A percentile compares a stretch with the other conserved stretches of the same genome.
Conservation (phyloP, 1,284 basidiomycete species). For the Laetiporus sulphureus region DNA sequence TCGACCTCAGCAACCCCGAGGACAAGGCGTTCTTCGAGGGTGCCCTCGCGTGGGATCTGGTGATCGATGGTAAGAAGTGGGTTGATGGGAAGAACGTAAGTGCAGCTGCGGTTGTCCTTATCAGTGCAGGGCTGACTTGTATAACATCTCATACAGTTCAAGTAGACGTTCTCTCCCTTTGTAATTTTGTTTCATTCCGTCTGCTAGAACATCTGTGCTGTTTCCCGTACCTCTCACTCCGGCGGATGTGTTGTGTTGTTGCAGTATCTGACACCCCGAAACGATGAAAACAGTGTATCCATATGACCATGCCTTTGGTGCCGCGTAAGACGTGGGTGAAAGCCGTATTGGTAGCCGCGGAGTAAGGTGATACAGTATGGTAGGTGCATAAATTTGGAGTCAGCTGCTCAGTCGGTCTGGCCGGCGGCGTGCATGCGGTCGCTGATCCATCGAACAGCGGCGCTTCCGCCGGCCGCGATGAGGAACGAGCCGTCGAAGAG, state of each 20-base stretch:
- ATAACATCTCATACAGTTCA: slow-evolving; percentile 22
- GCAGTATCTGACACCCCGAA: slow-evolving; percentile 19
- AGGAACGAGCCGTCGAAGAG: slow-evolving; percentile 71
- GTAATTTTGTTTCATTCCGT: slow-evolving; percentile 5
- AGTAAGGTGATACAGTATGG: no score
- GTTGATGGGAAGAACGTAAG: slow-evolving; percentile 79
- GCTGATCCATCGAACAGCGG: slow-evolving; percentile 42
- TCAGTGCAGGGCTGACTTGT: not conserved
- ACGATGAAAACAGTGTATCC: slow-evolving; percentile 4
- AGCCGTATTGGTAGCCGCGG: no score
- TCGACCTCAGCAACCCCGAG: slow-evolving; percentile 59
- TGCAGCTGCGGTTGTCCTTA: slow-evolving; percentile 7
- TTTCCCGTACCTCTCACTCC: slow-evolving; percentile 16
- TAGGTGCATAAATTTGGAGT: no score
- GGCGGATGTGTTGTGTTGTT: slow-evolving; percentile 22
- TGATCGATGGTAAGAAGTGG: slow-evolving; percentile 81
- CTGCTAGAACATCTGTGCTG: slow-evolving; percentile 15
- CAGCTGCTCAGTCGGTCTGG: not conserved
- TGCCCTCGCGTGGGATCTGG: slow-evolving; percentile 87
- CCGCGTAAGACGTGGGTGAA: no score
- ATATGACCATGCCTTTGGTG: no score
- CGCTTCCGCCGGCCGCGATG: slow-evolving; percentile 41
- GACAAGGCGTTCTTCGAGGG: slow-evolving; percentile 89
- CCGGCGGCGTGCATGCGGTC: slow-evolving; percentile 15
- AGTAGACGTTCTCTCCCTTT: slow-evolving; percentile 20